These are phyloP conservation scores for Panicum hallii DNA, from an alignment of 202 grass and related monocot genomes.

Conservation along the genomic window DNA sequence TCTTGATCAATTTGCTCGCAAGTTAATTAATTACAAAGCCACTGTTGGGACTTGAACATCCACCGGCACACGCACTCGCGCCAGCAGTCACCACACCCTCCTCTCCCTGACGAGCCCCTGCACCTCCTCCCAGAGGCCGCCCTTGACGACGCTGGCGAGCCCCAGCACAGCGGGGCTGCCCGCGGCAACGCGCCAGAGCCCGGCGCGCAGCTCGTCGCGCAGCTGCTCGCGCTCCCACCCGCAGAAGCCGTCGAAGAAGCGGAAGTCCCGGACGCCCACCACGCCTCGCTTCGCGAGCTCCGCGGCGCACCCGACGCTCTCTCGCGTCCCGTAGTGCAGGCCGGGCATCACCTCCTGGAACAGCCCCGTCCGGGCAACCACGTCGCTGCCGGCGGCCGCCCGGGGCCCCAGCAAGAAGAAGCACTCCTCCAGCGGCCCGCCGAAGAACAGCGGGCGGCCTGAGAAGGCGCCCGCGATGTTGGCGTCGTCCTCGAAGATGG, in stretches of 20 bases:
- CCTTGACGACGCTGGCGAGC: constrained; percentile 46
- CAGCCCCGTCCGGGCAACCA: constrained; percentile 60
- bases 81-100: constrained; percentile 64
- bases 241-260: constrained; percentile 90
- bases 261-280: constrained; percentile 66
- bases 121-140: constrained; percentile 80
- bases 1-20: too few relatives aligned
- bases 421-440: constrained; percentile 79
- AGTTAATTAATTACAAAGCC: too few relatives aligned
- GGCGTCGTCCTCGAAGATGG: constrained; percentile 49
- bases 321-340: constrained; percentile 74
- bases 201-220: constrained; percentile 63
- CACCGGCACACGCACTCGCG: too few relatives aligned
- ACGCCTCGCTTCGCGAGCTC: constrained; percentile 86
- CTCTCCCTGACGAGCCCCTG: constrained; percentile 66
- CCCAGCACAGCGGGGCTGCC: constrained; percentile 82
- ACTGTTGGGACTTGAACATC: too few relatives aligned
- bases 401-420: constrained; percentile 71
- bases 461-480: constrained; percentile 67
- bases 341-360: constrained; percentile 88
- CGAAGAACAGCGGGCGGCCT: constrained; percentile 80
- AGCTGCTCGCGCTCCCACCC: constrained; percentile 82
- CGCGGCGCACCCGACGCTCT: constrained; percentile 75
- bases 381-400: not conserved
- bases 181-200: constrained; percentile 78